Conservation (phyloP, 1,284 basidiomycete species). For the Trichosporon coremiiforme region DNA sequence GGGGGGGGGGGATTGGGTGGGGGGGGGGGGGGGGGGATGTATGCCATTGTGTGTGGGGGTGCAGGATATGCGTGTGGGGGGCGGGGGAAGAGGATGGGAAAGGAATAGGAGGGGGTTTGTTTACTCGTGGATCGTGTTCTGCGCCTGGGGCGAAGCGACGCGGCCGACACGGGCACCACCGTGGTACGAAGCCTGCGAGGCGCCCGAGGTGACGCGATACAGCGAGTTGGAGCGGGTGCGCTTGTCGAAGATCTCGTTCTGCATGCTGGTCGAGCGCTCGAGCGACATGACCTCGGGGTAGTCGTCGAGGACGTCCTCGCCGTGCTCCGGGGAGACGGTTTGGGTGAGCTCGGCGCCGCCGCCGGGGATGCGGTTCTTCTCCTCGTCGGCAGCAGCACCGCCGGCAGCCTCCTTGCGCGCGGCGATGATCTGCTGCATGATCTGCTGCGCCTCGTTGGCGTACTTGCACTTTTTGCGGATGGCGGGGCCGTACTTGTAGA, state of each 20-base stretch:
- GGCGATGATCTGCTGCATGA: slow-evolving; percentile 49
- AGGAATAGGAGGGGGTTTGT: background rate
- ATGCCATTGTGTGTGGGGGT: slow-evolving; percentile 1
- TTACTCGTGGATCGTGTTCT: slow-evolving; percentile 5
- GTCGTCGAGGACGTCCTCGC: slow-evolving; percentile 23
- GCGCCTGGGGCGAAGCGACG: background rate
- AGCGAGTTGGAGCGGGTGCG: slow-evolving; percentile 20
- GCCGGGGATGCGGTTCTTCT: slow-evolving; percentile 21
- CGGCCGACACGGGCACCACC: background rate
- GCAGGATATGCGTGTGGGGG: slow-evolving; percentile 11
- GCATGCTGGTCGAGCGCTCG: slow-evolving; percentile 31
- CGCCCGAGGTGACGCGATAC: slow-evolving; percentile 9
- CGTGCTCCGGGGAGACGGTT: slow-evolving; percentile 16
- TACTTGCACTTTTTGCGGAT: slow-evolving; percentile 63
- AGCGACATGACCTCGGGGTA: slow-evolving; percentile 31
- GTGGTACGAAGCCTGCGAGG: background rate
- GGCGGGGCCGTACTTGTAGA: slow-evolving; percentile 62
- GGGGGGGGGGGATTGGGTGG: no score
- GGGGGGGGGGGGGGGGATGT: background rate
- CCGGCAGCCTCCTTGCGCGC: slow-evolving; percentile 33
- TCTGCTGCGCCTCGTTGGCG: slow-evolving; percentile 47
- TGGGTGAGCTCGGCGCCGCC: background rate
- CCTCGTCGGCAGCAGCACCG: slow-evolving; percentile 23
- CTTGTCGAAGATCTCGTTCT: slow-evolving; percentile 29
- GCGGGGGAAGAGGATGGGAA: background rate